Conservation (phyloP, 148 eudicot genomes). For the Nyssa sinensis region DNA sequence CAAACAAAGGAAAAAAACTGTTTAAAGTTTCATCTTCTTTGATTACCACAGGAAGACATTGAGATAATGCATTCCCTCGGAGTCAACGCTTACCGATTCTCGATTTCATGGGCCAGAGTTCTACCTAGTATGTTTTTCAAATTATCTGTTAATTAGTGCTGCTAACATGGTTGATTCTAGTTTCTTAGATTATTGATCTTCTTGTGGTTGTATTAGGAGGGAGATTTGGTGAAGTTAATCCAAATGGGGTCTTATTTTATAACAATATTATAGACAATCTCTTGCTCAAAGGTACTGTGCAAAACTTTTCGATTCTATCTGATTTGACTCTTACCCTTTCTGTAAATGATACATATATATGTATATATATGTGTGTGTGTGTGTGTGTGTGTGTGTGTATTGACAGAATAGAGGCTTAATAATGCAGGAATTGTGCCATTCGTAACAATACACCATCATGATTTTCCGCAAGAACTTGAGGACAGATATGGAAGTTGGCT, state of each 20-base stretch:
- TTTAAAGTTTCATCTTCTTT: neutral
- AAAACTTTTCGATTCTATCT: too few relatives aligned
- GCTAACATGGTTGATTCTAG: neutral
- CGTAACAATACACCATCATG: conserved; percentile 70
- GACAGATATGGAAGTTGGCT: conserved; percentile 73
- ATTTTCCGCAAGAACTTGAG: conserved; percentile 72
- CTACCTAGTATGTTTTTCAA: conserved; percentile 66
- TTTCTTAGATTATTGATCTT: conserved; percentile 10
- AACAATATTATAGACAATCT: conserved; percentile 60
- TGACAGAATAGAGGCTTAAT: neutral
- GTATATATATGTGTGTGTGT: neutral
- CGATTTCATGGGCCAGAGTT: conserved; percentile 84
- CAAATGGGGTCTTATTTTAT: conserved; percentile 56
- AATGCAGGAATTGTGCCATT: conserved; percentile 78
- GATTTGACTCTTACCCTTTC: neutral
- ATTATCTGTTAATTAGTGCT: too few relatives aligned
- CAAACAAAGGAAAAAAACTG: neutral
- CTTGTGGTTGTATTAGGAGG: conserved; percentile 46
- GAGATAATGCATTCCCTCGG: conserved; percentile 63
- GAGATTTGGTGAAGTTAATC: conserved; percentile 55
- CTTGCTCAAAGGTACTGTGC: conserved; percentile 53
- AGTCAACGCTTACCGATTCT: conserved; percentile 71
- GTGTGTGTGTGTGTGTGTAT: too few relatives aligned
- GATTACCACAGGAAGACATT: conserved; percentile 60
- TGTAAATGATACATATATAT: neutral